phyloP scores from a whole-genome alignment of 495 filamentous ascomycete species.

The Penicillium cataractarum region DNA sequence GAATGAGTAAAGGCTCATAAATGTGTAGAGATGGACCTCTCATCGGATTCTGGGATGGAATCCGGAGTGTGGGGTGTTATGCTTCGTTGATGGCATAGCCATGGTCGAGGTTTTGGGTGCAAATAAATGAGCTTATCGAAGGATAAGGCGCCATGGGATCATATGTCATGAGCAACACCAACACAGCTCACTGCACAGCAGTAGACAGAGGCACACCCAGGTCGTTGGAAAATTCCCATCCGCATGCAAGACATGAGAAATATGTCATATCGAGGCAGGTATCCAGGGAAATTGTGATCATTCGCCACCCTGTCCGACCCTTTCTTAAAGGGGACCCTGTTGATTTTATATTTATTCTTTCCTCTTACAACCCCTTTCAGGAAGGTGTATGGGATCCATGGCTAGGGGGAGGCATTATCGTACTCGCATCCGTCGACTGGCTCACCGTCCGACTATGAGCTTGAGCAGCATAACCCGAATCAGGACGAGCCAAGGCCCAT shows the following conservation, averaged over 20 bases:
- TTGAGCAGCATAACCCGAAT: constrained; percentile 17
- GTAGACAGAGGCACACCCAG: constrained; percentile 5
- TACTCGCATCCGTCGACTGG: constrained; percentile 26
- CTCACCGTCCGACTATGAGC: constrained; percentile 33
- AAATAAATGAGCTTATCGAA: background rate
- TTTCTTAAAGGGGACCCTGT: background rate
- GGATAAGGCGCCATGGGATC: background rate
- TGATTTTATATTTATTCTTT: background rate
- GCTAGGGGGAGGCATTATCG: constrained; percentile 12
- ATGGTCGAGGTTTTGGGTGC: background rate
- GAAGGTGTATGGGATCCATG: constrained; percentile 13
- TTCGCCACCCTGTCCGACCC: background rate
- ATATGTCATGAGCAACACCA: background rate
- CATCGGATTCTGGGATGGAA: constrained; percentile 5
- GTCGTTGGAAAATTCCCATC: constrained; percentile 4
- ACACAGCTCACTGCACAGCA: constrained; percentile 23
- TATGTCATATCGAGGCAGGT: background rate
- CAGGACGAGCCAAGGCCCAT: constrained; percentile 21
- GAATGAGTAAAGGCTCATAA: background rate
- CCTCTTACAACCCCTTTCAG: background rate
- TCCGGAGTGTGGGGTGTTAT: constrained; percentile 13
- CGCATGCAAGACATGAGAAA: constrained; percentile 6
- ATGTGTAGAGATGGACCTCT: constrained; percentile 5
- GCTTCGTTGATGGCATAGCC: constrained; percentile 9
- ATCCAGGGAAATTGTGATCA: background rate